These are phyloP conservation scores for Leishmania gerbilli DNA, from an alignment of 208 protist species.

Conservation along the genomic window DNA sequence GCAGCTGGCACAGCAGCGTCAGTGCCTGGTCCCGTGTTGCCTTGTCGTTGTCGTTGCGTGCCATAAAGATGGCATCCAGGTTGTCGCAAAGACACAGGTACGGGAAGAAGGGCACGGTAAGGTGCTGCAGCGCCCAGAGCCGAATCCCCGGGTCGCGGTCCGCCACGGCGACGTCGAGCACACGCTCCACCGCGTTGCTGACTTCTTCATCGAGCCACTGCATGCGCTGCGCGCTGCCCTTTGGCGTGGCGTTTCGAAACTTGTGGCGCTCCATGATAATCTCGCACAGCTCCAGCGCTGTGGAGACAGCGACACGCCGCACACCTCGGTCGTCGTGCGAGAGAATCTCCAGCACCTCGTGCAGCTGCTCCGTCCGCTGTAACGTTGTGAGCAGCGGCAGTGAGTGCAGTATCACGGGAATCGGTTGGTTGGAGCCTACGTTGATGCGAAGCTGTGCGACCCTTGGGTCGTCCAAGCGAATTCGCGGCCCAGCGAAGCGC, in stretches of 20 bases:
- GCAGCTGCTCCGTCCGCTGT: conserved; percentile 68
- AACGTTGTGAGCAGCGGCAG: conserved; percentile 74
- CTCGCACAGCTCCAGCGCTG: conserved; percentile 70
- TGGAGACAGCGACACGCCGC: conserved; percentile 54
- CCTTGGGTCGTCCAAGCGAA: conserved; percentile 35
- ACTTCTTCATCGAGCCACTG: conserved; percentile 60
- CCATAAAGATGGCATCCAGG: conserved; percentile 85
- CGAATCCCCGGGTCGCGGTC: conserved; percentile 74
- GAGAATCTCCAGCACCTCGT: conserved; percentile 71
- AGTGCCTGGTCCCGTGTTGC: conserved; percentile 56
- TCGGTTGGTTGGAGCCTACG: conserved; percentile 29
- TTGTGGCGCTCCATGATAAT: conserved; percentile 46
- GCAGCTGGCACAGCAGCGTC: conserved; percentile 79
- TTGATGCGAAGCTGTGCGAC: conserved; percentile 53
- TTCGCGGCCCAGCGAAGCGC: conserved; percentile 54
- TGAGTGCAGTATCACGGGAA: conserved; percentile 67
- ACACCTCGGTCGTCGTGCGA: conserved; percentile 77
- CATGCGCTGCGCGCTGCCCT: conserved; percentile 10
- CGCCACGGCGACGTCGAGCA: conserved; percentile 84
- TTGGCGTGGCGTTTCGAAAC: background rate
- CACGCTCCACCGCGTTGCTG: conserved; percentile 65
- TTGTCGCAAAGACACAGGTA: conserved; percentile 83
- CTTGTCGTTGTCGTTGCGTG: conserved; percentile 74
- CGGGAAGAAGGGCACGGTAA: conserved; percentile 64
- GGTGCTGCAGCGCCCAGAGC: conserved; percentile 55